Base-by-base conservation (phyloP, 371 early-diverging fungal species). In the Rhizopus microsporus region DNA sequence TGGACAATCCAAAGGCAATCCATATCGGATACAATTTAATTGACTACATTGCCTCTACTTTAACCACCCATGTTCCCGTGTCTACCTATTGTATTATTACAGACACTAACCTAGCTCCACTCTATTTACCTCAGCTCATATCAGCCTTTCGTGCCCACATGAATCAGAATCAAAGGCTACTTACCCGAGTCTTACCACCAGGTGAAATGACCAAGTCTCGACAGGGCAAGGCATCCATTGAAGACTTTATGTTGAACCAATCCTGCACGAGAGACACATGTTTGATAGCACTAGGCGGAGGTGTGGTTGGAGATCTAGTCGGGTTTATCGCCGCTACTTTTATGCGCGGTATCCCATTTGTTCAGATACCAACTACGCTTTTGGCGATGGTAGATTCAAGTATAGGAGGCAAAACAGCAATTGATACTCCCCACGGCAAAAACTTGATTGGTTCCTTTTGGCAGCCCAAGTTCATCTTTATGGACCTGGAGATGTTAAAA, bases 351-450 rank as follows among this genome's bases (percentile, higher is more conserved):
- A 81, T 93, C 35, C 89, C 91, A 16, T 81, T 92, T 59, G 78
- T 95, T 34, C 96, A 97, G 68, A 78, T 97, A 31, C 97, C 97
- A 2, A 97, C 96, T 2, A 93, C 97, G 3, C 71, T 97, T n/a
- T 78, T 97, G 49, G 93, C 97, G 13, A 97, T 97, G 97, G 96
- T 95, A 13, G 97, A 97, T 72, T 93, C 93, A 5, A 91, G 93
- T 17, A 88, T 97, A 54, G 97, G 97, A 47, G 97, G 97, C 15
- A 97, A 97, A 78, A 95, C 96, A 0, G 97, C 95, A 0, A 84
- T 97, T 31, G 96, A 97, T 68, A 91, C 93, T 0, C 88, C 89
- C 1, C 83, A 85, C 57, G 97, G 96, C 37, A 97, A 97, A 79
- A 96, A 97, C 76, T 77, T 96, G 39, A 85, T 97, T 51, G 97